Percentiles rank a stretch among this genome's conserved stretches.
These are phyloP conservation scores for Linnemannia elongata DNA, from an alignment of 192 early-diverging fungal genomes.

Conservation along the genomic window DNA sequence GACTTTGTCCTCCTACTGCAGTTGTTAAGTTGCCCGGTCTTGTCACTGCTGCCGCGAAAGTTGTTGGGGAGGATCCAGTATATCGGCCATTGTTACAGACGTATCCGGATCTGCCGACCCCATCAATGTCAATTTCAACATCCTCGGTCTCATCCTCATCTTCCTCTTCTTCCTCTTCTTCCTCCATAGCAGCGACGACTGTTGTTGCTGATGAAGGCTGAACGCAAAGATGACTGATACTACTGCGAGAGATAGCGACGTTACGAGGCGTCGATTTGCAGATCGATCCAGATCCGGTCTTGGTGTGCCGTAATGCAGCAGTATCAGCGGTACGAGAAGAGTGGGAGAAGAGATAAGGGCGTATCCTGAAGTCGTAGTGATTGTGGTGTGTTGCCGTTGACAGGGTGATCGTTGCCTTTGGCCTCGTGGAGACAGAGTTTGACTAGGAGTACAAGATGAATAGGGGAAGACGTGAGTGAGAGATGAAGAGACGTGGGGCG, in stretches of 20 bases:
- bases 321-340: neutral
- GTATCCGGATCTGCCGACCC: neutral
- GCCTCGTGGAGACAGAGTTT: neutral
- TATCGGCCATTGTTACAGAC: neutral
- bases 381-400: neutral
- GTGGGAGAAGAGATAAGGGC: neutral
- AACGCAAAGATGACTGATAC: neutral
- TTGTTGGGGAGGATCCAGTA: neutral
- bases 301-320: neutral
- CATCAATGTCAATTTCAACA: constrained; percentile 2
- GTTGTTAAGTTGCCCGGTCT: neutral
- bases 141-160: constrained; percentile 5
- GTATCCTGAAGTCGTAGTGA: neutral
- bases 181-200: neutral
- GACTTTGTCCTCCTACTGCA: neutral
- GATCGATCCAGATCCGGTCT: neutral
- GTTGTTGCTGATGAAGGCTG: neutral
- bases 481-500: neutral
- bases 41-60: neutral
- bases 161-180: neutral
- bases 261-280: neutral
- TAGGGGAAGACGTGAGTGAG: no score
- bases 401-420: neutral
- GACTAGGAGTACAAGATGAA: neutral
- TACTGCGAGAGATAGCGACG: neutral